A percentile compares a stretch with the other conserved stretches of the same genome.
These are phyloP conservation scores for Clonostachys chloroleuca DNA, from an alignment of 2,329 filamentous ascomycete species.

Conservation along the genomic window DNA sequence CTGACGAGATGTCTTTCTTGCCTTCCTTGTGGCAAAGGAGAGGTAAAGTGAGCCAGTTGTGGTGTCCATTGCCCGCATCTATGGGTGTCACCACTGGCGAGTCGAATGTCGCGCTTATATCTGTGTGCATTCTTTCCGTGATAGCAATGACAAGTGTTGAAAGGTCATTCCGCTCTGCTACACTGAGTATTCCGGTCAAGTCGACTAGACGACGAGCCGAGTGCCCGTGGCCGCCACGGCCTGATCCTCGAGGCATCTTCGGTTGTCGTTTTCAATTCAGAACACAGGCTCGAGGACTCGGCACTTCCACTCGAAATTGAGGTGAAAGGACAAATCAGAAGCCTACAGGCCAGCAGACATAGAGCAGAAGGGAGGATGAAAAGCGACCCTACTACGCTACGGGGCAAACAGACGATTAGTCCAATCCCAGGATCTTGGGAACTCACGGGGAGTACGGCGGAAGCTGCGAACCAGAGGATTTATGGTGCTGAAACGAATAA, in stretches of 20 bases:
- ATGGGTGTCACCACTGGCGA: conserved; percentile 28
- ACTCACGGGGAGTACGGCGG: too few relatives aligned
- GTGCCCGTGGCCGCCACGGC: conserved; percentile 20
- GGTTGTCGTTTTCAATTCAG: neutral
- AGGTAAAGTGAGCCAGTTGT: conserved; percentile 27
- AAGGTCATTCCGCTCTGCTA: conserved; percentile 46
- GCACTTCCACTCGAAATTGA: neutral
- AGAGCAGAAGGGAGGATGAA: too few relatives aligned
- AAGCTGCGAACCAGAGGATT: too few relatives aligned
- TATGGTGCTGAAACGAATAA: too few relatives aligned
- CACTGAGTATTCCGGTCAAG: conserved; percentile 41
- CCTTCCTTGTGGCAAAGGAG: conserved; percentile 19
- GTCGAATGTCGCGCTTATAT: conserved; percentile 49
- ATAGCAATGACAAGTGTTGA: conserved; percentile 44
- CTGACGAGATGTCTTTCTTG: conserved; percentile 4
- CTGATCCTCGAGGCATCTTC: conserved; percentile 33
- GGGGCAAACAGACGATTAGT: too few relatives aligned
- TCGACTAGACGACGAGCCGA: conserved; percentile 41
- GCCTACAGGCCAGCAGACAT: too few relatives aligned
- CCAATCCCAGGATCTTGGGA: too few relatives aligned
- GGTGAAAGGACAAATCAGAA: neutral
- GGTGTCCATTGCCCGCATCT: conserved; percentile 17
- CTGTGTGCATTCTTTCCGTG: conserved; percentile 49
- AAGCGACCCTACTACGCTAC: too few relatives aligned
- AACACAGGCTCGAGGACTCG: neutral